Percentiles rank a stretch among this genome's conserved stretches.
phyloP scores from a whole-genome alignment of 257 asterid species.

The Orobanche coerulescens region DNA sequence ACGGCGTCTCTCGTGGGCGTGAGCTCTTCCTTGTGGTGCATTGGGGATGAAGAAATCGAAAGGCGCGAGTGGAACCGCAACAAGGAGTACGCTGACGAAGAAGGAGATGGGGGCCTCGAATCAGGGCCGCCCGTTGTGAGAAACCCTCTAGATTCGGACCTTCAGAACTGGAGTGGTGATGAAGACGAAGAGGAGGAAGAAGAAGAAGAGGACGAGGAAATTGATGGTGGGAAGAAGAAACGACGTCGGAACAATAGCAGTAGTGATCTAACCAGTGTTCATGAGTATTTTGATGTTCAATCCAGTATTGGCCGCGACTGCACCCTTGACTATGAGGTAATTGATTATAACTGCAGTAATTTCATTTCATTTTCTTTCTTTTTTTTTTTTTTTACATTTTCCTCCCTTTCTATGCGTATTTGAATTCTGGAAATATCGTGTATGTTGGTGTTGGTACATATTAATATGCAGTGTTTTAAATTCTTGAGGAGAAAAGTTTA shows the following conservation, averaged over 20 bases:
- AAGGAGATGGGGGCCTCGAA: slow-evolving; percentile 23
- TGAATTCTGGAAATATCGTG: neutral
- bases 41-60: slow-evolving; percentile 69
- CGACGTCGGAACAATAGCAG: slow-evolving; percentile 19
- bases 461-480: neutral
- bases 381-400: too few species aligned
- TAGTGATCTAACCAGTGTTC: slow-evolving; percentile 17
- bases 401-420: neutral
- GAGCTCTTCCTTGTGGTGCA: slow-evolving; percentile 50
- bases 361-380: neutral
- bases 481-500: neutral
- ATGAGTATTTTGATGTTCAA: slow-evolving; percentile 45
- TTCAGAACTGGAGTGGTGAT: slow-evolving; percentile 26
- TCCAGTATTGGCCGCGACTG: slow-evolving; percentile 77
- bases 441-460: neutral
- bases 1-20: slow-evolving; percentile 25
- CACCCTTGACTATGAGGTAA: slow-evolving; percentile 86
- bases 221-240: slow-evolving; percentile 23
- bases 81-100: slow-evolving; percentile 26
- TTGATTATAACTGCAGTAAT: neutral
- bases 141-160: slow-evolving; percentile 24
- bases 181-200: slow-evolving; percentile 25
- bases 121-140: slow-evolving; percentile 17
- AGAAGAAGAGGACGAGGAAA: slow-evolving; percentile 25
- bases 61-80: slow-evolving; percentile 51